Base-by-base conservation (phyloP, 2,329 filamentous ascomycete genomes). In the Ophiocordyceps robertsii region DNA sequence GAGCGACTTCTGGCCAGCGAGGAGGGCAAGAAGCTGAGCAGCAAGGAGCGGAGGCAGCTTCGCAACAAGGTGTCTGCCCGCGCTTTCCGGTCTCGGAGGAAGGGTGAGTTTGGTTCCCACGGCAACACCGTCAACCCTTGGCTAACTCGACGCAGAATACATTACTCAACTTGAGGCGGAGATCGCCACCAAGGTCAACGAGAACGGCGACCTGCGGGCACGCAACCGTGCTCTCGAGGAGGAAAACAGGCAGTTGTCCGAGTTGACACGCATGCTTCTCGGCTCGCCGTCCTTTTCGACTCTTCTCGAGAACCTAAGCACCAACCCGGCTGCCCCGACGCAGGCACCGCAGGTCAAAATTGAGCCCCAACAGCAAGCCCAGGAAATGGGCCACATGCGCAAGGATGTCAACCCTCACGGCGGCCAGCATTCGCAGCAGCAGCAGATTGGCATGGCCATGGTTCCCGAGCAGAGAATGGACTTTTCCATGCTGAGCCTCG, bases 1-100 rank as follows among this genome's bases (percentile, higher is more conserved):
- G 92, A 96, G 71, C 77, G 86, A 51, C 72, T 95, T 10, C 72
- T 95, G 19, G 87, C 87, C n/a, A 95, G 88, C 47, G 92, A 98
- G 56, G 90, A 95, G 66, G 92, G 90, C 55, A 98, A 98, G 80
- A 95, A 95, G 70, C 75, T 98, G n/a, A 92, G 82, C 65, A 94
- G 87, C 71, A 96, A 96, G 68, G 89, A 96, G 66, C 82, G 92
- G 46, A 82, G 92, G 51, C 92, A 96, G 64, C 75, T 98, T n/a
- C 80, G 92, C 49, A 98, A 98, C 75, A 98, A 98, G 68, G 92
- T 98, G 5, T 98, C 92, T 36, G 92, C 92, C 48, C 86, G 92
- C 52, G 90, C 90, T 41, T 98, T 98, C 79, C 84, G 92, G 44
- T 95, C 89, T n/a, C 75, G 92, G 54, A 83, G 92, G 73, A 98